phyloP scores from a whole-genome alignment of 2,329 filamentous ascomycete genomes.

The Aureobasidium sp. region DNA sequence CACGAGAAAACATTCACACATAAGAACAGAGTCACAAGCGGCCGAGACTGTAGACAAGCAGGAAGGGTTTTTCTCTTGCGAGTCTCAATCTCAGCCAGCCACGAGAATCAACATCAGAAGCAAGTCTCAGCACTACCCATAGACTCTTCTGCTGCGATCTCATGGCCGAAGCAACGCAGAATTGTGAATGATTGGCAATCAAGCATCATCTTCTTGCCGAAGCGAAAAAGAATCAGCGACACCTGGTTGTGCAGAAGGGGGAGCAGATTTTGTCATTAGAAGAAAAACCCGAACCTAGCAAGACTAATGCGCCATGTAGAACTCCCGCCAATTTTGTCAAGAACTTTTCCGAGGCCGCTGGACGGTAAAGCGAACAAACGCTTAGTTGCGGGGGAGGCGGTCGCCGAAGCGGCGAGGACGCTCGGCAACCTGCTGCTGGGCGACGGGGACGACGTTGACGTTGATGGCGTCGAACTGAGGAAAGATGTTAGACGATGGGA shows the following conservation, averaged over 20 bases:
- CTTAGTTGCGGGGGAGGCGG: constrained; percentile 36
- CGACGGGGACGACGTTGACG: constrained; percentile 88
- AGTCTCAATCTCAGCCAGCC: background rate
- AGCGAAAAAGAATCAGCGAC: constrained; percentile 63
- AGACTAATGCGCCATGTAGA: constrained; percentile 9
- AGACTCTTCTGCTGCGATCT: background rate
- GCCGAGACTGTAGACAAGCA: background rate
- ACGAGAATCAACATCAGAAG: background rate
- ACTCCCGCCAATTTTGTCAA: background rate
- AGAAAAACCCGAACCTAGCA: background rate
- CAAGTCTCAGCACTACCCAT: background rate
- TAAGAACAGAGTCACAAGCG: background rate
- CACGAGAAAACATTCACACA: background rate
- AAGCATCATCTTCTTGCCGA: constrained; percentile 56
- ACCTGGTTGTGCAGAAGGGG: constrained; percentile 52
- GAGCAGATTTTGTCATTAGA: constrained; percentile 8
- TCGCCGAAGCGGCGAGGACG: constrained; percentile 71
- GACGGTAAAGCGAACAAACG: background rate
- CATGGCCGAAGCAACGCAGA: background rate
- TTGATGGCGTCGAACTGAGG: constrained; percentile 89
- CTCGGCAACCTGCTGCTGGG: constrained; percentile 80
- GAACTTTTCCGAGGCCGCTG: constrained; percentile 23
- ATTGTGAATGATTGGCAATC: constrained; percentile 63
- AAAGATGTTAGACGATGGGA: background rate
- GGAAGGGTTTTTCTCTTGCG: constrained; percentile 5